Base-by-base conservation (phyloP, 495 filamentous ascomycete species). In the Podospora comata region DNA sequence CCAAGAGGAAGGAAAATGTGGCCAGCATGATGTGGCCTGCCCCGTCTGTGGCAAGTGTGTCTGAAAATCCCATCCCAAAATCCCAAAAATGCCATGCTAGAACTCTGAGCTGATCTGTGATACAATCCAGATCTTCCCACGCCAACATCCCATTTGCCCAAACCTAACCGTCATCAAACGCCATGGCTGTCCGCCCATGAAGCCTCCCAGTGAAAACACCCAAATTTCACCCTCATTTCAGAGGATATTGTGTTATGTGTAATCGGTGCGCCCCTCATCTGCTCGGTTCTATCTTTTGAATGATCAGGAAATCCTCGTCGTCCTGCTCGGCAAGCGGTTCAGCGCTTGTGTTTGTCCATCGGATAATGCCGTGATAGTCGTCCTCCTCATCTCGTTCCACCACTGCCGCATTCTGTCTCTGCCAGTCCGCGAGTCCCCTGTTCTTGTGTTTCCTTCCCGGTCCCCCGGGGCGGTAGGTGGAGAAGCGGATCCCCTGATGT, bases 321-420 rank as follows among this genome's bases (percentile, higher is more conserved):
- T 58, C n/a, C 18, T 58, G 23, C 55, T 58, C 55, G n/a, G 23
- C 55, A 23, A 11, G 55, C 55, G 55, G n/a, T 16, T 48, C 39
- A 48, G 39, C 19, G n/a, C 23, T 19, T 3, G n/a, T 58, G 23
- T 58, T 26, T 58, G 19, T 58, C 55, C 23, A 5, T 26, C 55
- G 55, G n/a, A 26, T 58, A 19, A 58, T 58, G 55, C 23, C 55
- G 23, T 58, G 55, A 58, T 58, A 26, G 55, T 58, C 55, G 55
- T 58, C 55, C n/a, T 58, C 55, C 23, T 58, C 55, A 58, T 58
- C 55, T 58, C n/a, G 55, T n/a, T 58, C 55, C 55, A 58, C 9
- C 55, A 19, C 18, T 58, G 55, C n/a, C 23, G 55, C 55, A 6
- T 26, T 58, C 23, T 58, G 55, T 20, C 55, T 58, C 55, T 58